Base-by-base conservation (phyloP, 768 basidiomycete genomes). In the Serendipita sp. region DNA sequence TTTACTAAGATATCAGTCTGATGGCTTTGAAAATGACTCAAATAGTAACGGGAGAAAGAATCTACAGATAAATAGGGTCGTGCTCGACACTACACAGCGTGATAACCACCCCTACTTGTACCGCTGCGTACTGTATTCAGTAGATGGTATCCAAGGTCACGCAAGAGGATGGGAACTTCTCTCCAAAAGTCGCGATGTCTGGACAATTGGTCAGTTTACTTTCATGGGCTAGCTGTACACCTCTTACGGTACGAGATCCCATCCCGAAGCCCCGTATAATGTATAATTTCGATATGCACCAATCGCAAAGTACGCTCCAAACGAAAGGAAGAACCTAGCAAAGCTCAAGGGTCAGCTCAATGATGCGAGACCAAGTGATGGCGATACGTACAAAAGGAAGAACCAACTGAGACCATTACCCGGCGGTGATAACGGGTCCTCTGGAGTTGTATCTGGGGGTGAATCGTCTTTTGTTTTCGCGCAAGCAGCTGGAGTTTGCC, bases 131-230 rank as follows among this genome's bases (percentile, higher is more conserved):
- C 18, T 60, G 55, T 34, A 18, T 23, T 60, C 27, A 60, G 16
- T 10, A 60, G 55, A 34, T 91, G 88, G 23, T 84, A 81, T 62
- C 86, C 71, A 27, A 92, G 85, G 69, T 91, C 90, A 46, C 79
- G 79, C 50, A 90, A 72, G 83, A 92, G 87, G 68, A 88, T 90
- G 3, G 90, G 90, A 2, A 91, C 87, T 73, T 92, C 90, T 72
- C 83, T 77, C 89, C 89, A 91, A 73, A 92, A 92, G 71, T 91
- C 88, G 58, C 89, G 87, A 73, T 92, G 89, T 65, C 88, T 91
- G 67, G 13, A 33, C 15, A 37, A 4, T 55, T 45, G 46, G 45
- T 63, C 63, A 48, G 43, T 52, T 40, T 55, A 65, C 40, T 6
- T 50, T 50, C 18, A n/a, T 50, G n/a, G 48, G 6, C 18, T 8